Base-by-base conservation (phyloP, 305 asterid species). In the Fraxinus platypoda region DNA sequence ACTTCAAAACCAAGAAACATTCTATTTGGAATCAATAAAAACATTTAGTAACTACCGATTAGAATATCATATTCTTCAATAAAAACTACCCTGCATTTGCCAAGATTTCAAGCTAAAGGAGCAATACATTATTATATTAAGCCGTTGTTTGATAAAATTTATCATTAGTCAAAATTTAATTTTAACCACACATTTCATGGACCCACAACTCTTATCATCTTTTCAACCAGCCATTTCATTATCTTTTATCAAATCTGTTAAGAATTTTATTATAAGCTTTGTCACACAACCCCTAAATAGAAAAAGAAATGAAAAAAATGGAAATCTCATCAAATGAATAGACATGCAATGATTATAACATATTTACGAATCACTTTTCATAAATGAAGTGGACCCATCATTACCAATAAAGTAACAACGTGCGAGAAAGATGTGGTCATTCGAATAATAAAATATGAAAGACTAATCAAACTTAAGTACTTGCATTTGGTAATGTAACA, bases 1-100 rank as follows among this genome's bases (percentile, higher is more conserved):
- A 83, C 76, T 21, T 78, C 76, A 33, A 78, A 82, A 74, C 21
- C 38, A 78, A 79, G 54, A 73, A 77, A 15, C 30, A 1, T 37
- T 57, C 62, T n/a, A 8, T 12, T 17, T 57, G 19, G 64, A 83
- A 62, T 71, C 82, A 76, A 70, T n/a, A 9, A 46, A 68, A 9
- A 79, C 54, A 59, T 30, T 74, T 66, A 25, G 34, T 7, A 46
- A 12, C 33, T 21, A 75, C 43, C 21, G 6, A 82, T 12, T 33
- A 78, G 72, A 38, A 57, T 35, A 72, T 30, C 23, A 66, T 12
- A 35, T 30, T 59, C 75, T 59, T 41, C 74, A 23, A 75, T 34
- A 31, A 66, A 11, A 6, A 76, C 77, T 21, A 75, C 2, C 49
- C 12, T 19, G 71, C 30, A 59, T 59, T 59, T 59, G 30, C 11